phyloP scores from a whole-genome alignment of 2,329 filamentous ascomycete genomes.

The Pseudogymnoascus sp. region DNA sequence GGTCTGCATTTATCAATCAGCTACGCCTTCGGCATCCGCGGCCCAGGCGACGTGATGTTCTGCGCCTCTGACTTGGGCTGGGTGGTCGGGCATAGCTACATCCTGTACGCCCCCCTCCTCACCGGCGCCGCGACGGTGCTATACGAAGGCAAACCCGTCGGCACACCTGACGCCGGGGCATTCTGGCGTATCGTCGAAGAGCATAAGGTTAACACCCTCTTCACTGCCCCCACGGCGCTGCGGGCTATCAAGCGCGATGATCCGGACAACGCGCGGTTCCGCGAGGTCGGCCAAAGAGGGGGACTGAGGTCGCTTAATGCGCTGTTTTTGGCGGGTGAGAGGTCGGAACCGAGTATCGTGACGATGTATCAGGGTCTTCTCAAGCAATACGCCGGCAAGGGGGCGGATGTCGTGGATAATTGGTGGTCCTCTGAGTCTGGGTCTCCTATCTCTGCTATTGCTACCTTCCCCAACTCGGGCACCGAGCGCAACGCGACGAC shows the following conservation, averaged over 20 bases:
- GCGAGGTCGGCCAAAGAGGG: slow-evolving; percentile 52
- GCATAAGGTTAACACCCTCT: slow-evolving; percentile 74
- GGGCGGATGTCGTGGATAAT: slow-evolving; percentile 58
- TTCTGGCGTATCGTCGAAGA: slow-evolving; percentile 85
- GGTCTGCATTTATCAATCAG: slow-evolving; percentile 73
- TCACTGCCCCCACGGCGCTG: slow-evolving; percentile 80
- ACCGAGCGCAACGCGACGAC: slow-evolving; percentile 37
- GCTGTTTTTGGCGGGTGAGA: slow-evolving; percentile 80
- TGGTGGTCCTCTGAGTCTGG: slow-evolving; percentile 69
- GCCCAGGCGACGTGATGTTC: slow-evolving; percentile 70
- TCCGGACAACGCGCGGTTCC: slow-evolving; percentile 59
- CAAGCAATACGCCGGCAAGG: slow-evolving; percentile 51
- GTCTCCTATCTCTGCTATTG: slow-evolving; percentile 58
- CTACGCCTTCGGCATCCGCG: slow-evolving; percentile 74
- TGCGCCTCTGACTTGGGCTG: slow-evolving; percentile 78
- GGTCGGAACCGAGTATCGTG: slow-evolving; percentile 80
- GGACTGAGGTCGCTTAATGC: slow-evolving; percentile 64
- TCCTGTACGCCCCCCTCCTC: slow-evolving; percentile 79
- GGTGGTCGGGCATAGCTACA: slow-evolving; percentile 82
- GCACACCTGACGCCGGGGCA: slow-evolving; percentile 75
- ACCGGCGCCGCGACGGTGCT: slow-evolving; percentile 78
- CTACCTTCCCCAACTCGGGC: slow-evolving; percentile 54
- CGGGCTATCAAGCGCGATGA: slow-evolving; percentile 83
- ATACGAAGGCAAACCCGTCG: slow-evolving; percentile 90
- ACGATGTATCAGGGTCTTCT: slow-evolving; percentile 71